Conservation (phyloP, 148 eudicot species). For the Vaccinium macrocarpon region DNA sequence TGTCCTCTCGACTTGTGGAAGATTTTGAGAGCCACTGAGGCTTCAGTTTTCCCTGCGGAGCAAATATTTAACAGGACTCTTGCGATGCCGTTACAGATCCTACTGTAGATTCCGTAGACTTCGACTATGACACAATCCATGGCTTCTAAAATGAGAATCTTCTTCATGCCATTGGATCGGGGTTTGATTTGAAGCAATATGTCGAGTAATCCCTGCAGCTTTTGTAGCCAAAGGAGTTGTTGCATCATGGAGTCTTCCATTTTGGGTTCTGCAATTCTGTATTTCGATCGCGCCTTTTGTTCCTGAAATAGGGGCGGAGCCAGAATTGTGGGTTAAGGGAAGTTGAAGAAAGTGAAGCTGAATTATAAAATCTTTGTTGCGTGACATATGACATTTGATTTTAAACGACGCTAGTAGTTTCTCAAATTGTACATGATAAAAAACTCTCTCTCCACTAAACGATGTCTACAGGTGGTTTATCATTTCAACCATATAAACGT, state of each 20-base stretch:
- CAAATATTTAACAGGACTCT: constrained; percentile 39
- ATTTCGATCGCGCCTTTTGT: not conserved
- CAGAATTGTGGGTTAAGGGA: not conserved
- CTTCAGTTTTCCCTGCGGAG: constrained; percentile 41
- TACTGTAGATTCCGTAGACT: constrained; percentile 58
- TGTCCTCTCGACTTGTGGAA: constrained; percentile 54
- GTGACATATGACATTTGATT: not conserved
- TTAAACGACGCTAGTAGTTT: not conserved
- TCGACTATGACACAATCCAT: constrained; percentile 78
- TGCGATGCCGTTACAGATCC: constrained; percentile 60
- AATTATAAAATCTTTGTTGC: not conserved
- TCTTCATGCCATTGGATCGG: constrained; percentile 10
- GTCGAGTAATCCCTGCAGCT: constrained; percentile 61
- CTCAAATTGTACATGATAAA: too few species aligned
- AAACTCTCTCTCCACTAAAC: too few species aligned
- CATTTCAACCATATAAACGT: too few species aligned
- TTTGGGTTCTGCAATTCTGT: not conserved
- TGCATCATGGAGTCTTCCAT: constrained; percentile 13
- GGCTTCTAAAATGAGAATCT: constrained; percentile 47
- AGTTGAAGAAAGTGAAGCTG: not conserved
- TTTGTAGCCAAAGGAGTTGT: constrained; percentile 42
- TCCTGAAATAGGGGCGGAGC: constrained; percentile 17
- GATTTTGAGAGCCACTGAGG: constrained; percentile 44
- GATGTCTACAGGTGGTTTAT: too few species aligned
- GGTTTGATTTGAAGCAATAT: constrained; percentile 58